Evolutionary conservation across 257 asterid species (phyloP), one percentile per base, ranked within the genome.

Genomic region (Solanum etuberosum): DNA sequence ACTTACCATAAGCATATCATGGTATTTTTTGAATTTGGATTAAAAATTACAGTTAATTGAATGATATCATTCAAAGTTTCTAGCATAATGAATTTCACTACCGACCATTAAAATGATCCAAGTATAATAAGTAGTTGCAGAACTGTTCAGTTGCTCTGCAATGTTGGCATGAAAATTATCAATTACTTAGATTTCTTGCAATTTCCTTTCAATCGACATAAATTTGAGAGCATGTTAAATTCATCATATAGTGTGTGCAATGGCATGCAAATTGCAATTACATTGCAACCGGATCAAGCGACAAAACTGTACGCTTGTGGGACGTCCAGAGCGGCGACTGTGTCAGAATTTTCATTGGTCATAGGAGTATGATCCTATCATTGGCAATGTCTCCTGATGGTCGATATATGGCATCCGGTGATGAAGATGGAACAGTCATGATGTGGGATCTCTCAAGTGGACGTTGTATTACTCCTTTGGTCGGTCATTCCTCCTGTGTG

Each of bases 381-480:
- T 87, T 97, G 92, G 98, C 99, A 54, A 95, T 96, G 98, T 97
- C 99, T 16, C 97, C 98, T 34, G 99, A 96, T 88, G 99, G 99
- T 85, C 98, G 98, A 78, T 95, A 95, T 78, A 95, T 97, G 99
- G 99, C 99, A 77, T 97, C 99, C 54, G 99, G 99, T 32, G 99
- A 97, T 86, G 99, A 97, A 92, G 99, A 97, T 87, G 99, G 99
- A 85, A 93, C 93, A 37, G 94, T 97, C 83, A 97, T 97, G 99
- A 95, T 94, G 97, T 97, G 99, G 99, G 99, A 97, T 90, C 97
- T 97, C 63, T 94, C 98, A 35, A 94, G 98, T 80, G 99, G 98
- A 63, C 98, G 98, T 29, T 95, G 99, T 83, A 91, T 97, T 86
- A 91, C 98, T 76, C 99, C 99, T 61, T 92, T 97, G 90, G 94